Evolutionary conservation across 306 rosid species (phyloP), one percentile per base, ranked within the genome.

Genomic region (Fragaria nilgerrensis): DNA sequence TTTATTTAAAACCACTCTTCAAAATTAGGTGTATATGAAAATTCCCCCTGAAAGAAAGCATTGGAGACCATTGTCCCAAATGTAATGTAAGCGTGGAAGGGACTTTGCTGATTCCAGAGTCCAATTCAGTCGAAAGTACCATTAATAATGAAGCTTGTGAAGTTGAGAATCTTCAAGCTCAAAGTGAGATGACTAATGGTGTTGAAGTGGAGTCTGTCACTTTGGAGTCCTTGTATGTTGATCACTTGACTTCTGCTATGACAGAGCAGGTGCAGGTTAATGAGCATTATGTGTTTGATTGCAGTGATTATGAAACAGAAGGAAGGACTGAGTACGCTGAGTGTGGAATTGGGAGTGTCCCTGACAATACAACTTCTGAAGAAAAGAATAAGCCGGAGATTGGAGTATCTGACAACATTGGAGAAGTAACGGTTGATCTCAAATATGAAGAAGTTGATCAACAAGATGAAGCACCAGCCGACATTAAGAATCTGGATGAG

Each of bases 181-280:
- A 53, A 53, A 53, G 25, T 53, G 59, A 53, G 25, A 53, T 53
- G 59, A 19, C 59, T 20, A 19, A n/a, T 19, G 3, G 3, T 53
- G 12, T n/a, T 53, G 59, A 8, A 53, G 0, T 20, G 25, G 59
- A 53, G 25, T 8, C 12, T 20, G 11, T 7, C 59, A 53, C 23
- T 53, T 7, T 82, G 66, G 85, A 29, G 41, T 74, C 80, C 25
- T 63, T 86, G 65, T 83, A 65, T 55, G 85, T 80, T 36, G 81
- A 36, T 75, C 91, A 91, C 87, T 75, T 89, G 82, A 84, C 87
- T 47, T 6, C n/a, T 48, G 58, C 23, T 19, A 53, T 81, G 86
- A 41, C n/a, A 0, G 87, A 79, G 34, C 75, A 64, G 74, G 68
- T 1, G 22, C 23, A 3, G 17, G 77, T 29, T 64, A 19, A 74